Evolutionary conservation across 805 yeast genomes (phyloP), one percentile per base, ranked within the genome.

Genomic region (Nakazawaea ambrosiae): DNA sequence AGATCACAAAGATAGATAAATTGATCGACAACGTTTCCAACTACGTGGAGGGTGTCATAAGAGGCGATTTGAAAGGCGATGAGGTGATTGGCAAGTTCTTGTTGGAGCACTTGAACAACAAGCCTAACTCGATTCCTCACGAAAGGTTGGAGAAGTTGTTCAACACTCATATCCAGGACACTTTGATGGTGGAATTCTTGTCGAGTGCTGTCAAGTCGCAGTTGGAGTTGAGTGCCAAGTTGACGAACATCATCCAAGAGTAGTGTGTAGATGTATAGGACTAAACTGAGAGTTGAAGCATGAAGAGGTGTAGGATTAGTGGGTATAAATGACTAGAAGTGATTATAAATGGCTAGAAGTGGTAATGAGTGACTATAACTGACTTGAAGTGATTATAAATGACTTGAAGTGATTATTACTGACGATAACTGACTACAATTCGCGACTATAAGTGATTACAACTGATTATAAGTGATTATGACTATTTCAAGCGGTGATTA

Each of bases 191-290:
- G 45, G 90, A 84, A 55, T 83, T 81, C 55, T 70, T 87, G 60
- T 81, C 95, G 40, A 77, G 81, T 48, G 83, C 92, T 39, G 78
- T 87, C 49, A 84, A 82, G 64, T 82, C 87, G 45, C 96, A 87
- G 64, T 70, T 85, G 46, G 89, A 82, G 56, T 68, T 82, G 53
- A 76, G 87, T 51, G 78, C 87, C 33, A 77, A 83, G 57, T 70
- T 85, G 51, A 78, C 86, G 33, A 75, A 81, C 25, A 55, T 70
- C 41, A 63, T 68, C 28, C 70, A 34, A 57, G 55, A 36, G 16
- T 33, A 37, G 24, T 16, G 8, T 7, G n/a, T 8, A 10, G 10
- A n/a, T n/a, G n/a, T n/a, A n/a, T n/a, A n/a, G n/a, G n/a, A n/a
- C n/a, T n/a, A n/a, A n/a, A n/a, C n/a, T n/a, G n/a, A 9, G 8